Percentiles rank a stretch among this genome's conserved stretches.
Evolutionary conservation across 441 rosid genomes (phyloP).

Genomic region (Bocquillonia castaneifolia): DNA sequence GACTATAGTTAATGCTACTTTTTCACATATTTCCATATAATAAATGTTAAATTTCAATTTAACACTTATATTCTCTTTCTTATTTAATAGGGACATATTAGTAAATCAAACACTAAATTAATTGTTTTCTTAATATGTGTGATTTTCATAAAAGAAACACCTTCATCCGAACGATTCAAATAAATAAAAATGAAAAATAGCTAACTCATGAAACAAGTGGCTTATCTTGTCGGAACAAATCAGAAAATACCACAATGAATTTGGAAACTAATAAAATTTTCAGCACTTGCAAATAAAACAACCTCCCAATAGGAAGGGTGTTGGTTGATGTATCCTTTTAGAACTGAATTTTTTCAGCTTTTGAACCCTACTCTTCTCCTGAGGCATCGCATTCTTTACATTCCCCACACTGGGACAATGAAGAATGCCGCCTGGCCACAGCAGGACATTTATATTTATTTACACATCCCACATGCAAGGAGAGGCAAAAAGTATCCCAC

Average conservation of each 20-base stretch:
- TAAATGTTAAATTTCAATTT: no score
- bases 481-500: no score
- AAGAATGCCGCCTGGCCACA: background rate
- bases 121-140: no score
- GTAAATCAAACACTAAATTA: no score
- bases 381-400: background rate
- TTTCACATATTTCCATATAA: no score
- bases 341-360: background rate
- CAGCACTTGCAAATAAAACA: background rate
- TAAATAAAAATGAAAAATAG: no score
- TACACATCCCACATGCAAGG: no score
- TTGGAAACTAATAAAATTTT: background rate
- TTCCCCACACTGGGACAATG: background rate
- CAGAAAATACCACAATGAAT: background rate
- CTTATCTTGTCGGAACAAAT: background rate
- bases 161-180: no score
- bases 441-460: background rate
- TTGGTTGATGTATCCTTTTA: background rate
- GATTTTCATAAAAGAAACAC: no score
- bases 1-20: no score
- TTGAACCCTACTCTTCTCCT: background rate
- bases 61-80: no score
- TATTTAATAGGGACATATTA: no score
- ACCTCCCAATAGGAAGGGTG: background rate
- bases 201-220: conserved; percentile 11